Evolutionary conservation across 805 yeast genomes (phyloP).

Genomic region (Debaryomyces prosopidis): DNA sequence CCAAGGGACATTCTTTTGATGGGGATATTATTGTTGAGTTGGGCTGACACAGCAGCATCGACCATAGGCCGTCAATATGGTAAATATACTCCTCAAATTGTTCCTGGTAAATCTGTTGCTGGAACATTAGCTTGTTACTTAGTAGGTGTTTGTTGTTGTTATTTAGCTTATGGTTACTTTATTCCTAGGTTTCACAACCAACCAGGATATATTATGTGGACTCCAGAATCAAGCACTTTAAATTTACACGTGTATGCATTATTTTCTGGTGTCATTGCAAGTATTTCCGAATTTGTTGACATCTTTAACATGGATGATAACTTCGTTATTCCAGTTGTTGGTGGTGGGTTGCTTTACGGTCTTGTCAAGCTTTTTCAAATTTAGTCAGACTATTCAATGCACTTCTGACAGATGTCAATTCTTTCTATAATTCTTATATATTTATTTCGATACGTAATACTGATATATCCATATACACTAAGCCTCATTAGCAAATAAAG

Average conservation of each 20-base stretch:
- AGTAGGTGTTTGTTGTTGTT: slow-evolving; percentile 68
- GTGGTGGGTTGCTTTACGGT: slow-evolving; percentile 62
- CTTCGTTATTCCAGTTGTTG: slow-evolving; percentile 87
- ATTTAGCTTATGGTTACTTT: slow-evolving; percentile 68
- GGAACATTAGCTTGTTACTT: slow-evolving; percentile 87
- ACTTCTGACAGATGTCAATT: background rate
- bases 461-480: background rate
- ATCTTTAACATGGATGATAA: slow-evolving; percentile 83
- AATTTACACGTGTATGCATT: slow-evolving; percentile 54
- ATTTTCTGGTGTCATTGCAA: slow-evolving; percentile 77
- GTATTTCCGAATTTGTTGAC: slow-evolving; percentile 83
- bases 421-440: background rate
- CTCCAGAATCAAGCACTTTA: slow-evolving; percentile 57
- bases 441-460: background rate
- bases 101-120: slow-evolving; percentile 78
- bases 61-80: slow-evolving; percentile 89
- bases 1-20: slow-evolving; percentile 81
- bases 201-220: slow-evolving; percentile 66
- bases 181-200: slow-evolving; percentile 62
- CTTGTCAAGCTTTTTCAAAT: slow-evolving; percentile 32
- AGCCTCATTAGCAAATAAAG: slow-evolving; percentile 27
- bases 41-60: slow-evolving; percentile 98
- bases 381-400: background rate
- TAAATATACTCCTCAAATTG: slow-evolving; percentile 74
- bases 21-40: slow-evolving; percentile 78